Evolutionary conservation across 1,284 basidiomycete genomes (phyloP), one percentile per base, ranked within the genome.

Genomic region (Porodaedalea pini): DNA sequence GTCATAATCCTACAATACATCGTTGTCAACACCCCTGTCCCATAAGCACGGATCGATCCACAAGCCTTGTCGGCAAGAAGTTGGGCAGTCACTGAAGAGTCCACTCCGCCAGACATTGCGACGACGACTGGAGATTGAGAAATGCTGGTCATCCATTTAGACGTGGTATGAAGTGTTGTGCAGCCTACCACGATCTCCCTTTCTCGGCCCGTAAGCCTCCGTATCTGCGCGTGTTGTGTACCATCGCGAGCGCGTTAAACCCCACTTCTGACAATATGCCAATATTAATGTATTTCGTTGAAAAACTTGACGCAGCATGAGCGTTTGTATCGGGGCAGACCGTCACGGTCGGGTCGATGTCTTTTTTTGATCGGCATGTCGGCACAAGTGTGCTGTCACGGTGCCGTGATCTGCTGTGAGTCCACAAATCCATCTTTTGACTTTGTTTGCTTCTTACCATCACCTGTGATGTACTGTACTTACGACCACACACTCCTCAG

Each of bases 21-120:
- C 19, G n/a, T n/a, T n/a, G n/a, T n/a, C n/a, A n/a, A n/a, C n/a
- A n/a, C n/a, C n/a, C n/a, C n/a, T n/a, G n/a, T n/a, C n/a, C n/a
- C 19, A 27, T 37, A 36, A 41, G 44, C 50, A n/a, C 7, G 34
- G 36, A 61, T 56, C 21, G 6, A 27, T 34, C 2, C 17, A 62
- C 69, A 40, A 17, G 88, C 89, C 68, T 87, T 70, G 48, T 87
- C 78, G 15, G 85, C 75, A n/a, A 96, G 73, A 19, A 96, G 71
- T 54, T 78, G 78, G 6, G 93, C 90, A 0, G 88, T 78, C 4
- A 94, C 90, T 2, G 90, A 93, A 1, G 94, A 97, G 71, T 98
- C 95, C 3, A 98, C 95, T 0, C 96, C 96, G 36, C 96, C 96
- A 0, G 93, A 97, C 89, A 98, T 94, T 29, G 91, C 94, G 2